Conservation (phyloP, 2,329 filamentous ascomycete genomes). For the Ceratocystis lukuohia region DNA sequence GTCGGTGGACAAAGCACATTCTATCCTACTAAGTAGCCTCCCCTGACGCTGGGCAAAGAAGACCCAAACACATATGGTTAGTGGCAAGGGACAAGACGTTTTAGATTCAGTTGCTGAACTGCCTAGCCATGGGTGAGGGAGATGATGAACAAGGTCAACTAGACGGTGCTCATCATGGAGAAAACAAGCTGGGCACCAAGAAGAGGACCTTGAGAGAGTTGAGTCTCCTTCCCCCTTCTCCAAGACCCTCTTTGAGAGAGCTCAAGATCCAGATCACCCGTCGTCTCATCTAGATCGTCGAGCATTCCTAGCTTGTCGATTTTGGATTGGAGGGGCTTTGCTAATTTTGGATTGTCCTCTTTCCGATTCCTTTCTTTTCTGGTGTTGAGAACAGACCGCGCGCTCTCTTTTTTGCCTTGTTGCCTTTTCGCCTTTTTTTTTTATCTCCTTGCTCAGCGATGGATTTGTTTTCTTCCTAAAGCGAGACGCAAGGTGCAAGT, state of each 20-base stretch:
- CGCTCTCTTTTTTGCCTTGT: neutral
- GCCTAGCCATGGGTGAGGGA: neutral
- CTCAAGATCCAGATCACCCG: neutral
- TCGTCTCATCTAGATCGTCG: slow-evolving; percentile 5
- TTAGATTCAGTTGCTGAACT: neutral
- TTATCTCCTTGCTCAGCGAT: neutral
- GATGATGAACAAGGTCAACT: neutral
- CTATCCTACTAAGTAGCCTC: neutral
- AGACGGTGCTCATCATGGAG: neutral
- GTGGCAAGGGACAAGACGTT: neutral
- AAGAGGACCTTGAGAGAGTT: neutral
- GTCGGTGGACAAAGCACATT: neutral
- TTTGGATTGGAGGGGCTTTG: slow-evolving; percentile 4
- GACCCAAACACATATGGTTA: neutral
- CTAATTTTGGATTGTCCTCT: neutral
- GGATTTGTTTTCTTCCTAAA: slow-evolving; percentile 1
- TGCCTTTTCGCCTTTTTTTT: neutral
- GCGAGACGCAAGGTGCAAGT: slow-evolving; percentile 5
- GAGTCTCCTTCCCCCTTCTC: too few species aligned
- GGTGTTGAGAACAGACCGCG: neutral
- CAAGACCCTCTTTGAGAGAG: neutral
- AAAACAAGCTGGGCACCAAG: neutral
- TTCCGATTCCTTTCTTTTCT: neutral
- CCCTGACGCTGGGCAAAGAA: neutral
- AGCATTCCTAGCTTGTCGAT: neutral